phyloP scores from a whole-genome alignment of 306 rosid genomes.

The Elaeagnus macrophylla region DNA sequence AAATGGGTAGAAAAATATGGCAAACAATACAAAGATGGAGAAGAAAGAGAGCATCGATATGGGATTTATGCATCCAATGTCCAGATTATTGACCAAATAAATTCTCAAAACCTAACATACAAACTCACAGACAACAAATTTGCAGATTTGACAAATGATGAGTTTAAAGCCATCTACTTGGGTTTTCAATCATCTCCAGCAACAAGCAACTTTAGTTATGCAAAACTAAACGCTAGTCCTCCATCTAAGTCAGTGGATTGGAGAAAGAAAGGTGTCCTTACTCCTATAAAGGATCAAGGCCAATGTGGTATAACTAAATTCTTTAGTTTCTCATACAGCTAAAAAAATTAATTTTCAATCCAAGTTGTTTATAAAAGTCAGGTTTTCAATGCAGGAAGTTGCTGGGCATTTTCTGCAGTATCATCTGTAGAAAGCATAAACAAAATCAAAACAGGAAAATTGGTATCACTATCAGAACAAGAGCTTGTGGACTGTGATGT shows the following conservation, averaged over 20 bases:
- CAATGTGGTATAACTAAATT: constrained; percentile 42
- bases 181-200: constrained; percentile 19
- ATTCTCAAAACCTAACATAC: constrained; percentile 47
- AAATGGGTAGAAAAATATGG: constrained; percentile 37
- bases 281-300: constrained; percentile 66
- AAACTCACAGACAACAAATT: constrained; percentile 53
- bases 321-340: no score
- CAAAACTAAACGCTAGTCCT: not conserved
- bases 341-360: no score
- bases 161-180: constrained; percentile 33
- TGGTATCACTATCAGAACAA: constrained; percentile 59
- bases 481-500: constrained; percentile 64
- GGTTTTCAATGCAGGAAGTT: constrained; percentile 43
- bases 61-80: constrained; percentile 47
- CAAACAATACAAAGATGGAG: constrained; percentile 23
- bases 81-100: constrained; percentile 35
- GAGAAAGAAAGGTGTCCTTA: constrained; percentile 57
- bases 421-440: constrained; percentile 75
- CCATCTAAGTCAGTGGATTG: constrained; percentile 49
- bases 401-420: constrained; percentile 84
- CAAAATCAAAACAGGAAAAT: constrained; percentile 48
- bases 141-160: constrained; percentile 56
- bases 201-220: no score
- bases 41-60: constrained; percentile 43
- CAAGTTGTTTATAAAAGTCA: not conserved